phyloP scores from a whole-genome alignment of 176 grass and related monocot genomes.

The Typha latifolia region DNA sequence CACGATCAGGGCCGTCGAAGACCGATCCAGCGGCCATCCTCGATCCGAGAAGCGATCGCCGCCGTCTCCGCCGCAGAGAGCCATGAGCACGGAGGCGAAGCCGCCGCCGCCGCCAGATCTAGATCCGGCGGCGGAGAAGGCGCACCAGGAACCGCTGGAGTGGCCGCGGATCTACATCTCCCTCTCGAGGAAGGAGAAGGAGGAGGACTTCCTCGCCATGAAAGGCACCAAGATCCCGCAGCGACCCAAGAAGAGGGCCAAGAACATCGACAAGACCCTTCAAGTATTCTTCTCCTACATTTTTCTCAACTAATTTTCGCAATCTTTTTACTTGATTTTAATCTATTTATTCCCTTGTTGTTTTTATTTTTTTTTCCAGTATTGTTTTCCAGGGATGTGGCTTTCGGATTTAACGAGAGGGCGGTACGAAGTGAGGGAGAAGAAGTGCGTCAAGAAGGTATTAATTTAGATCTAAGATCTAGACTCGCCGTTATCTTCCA shows the following conservation, averaged over 20 bases:
- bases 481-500: too few relatives aligned
- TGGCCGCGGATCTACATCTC: constrained; percentile 59
- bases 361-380: constrained; percentile 20
- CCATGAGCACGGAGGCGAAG: constrained; percentile 25
- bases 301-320: neutral
- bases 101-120: constrained; percentile 19
- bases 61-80: constrained; percentile 1
- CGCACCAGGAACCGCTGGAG: constrained; percentile 26
- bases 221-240: constrained; percentile 70
- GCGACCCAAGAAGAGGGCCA: constrained; percentile 63
- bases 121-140: constrained; percentile 15
- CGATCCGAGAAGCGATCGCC: constrained; percentile 9
- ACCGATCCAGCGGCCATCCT: constrained; percentile 18
- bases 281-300: constrained; percentile 25
- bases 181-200: constrained; percentile 71
- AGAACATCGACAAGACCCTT: constrained; percentile 47
- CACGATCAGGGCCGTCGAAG: constrained; percentile 59
- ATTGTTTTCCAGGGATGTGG: constrained; percentile 54
- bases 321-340: too few relatives aligned
- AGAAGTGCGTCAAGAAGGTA: constrained; percentile 55
- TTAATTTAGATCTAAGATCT: too few relatives aligned
- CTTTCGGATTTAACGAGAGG: constrained; percentile 56
- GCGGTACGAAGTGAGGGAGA: constrained; percentile 76
- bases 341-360: neutral
- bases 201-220: constrained; percentile 71